A percentile compares a stretch with the other conserved stretches of the same genome.
phyloP scores from a whole-genome alignment of 1,284 basidiomycete genomes.

The Heimioporus punctisporus region DNA sequence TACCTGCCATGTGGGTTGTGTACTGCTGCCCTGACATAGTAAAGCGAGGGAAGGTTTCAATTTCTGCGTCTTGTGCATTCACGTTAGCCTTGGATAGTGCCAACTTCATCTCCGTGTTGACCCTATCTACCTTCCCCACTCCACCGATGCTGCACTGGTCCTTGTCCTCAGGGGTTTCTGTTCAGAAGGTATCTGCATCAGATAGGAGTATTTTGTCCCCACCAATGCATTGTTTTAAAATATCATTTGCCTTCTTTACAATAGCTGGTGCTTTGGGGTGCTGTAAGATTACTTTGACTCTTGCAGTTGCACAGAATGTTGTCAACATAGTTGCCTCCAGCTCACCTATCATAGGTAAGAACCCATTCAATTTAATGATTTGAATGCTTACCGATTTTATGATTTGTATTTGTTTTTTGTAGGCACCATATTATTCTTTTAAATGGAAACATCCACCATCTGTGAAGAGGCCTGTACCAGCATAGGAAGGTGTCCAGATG shows the following conservation, averaged over 20 bases:
- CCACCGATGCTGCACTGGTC: background rate
- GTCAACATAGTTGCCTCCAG: background rate
- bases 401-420: constrained; percentile 24
- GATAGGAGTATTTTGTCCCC: background rate
- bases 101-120: background rate
- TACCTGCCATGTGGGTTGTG: background rate
- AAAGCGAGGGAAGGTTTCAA: background rate
- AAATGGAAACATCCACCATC: constrained; percentile 31
- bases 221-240: background rate
- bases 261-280: background rate
- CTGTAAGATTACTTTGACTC: background rate
- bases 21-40: background rate
- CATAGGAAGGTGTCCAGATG: constrained; percentile 20
- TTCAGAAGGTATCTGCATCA: background rate
- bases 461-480: constrained; percentile 24
- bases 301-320: background rate
- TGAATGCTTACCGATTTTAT: constrained; percentile 3
- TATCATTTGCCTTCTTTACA: background rate
- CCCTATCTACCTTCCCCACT: background rate
- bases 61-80: background rate
- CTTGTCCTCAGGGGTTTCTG: background rate
- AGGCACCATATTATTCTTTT: constrained; percentile 24
- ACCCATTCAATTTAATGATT: background rate
- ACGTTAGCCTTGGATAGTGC: background rate
- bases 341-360: background rate